Evolutionary conservation across 176 grass and related monocot genomes (phyloP), one percentile per base, ranked within the genome.

Genomic region (Lolium multiflorum): DNA sequence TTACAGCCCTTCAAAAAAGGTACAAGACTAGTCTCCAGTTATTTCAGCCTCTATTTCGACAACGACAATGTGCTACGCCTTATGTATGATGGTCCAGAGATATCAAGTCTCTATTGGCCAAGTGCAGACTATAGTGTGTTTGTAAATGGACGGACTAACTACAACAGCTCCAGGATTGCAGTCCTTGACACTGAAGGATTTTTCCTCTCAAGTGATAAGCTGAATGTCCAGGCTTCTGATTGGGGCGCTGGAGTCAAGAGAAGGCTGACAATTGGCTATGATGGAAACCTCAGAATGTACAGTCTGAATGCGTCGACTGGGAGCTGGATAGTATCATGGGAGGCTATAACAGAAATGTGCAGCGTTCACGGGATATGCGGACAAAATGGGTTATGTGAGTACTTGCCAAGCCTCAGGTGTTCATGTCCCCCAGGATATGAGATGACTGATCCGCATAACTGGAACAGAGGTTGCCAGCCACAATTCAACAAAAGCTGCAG

Each of bases 71-170:
- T 89, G 17, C 47, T 95, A 62, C 83, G 60, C 16, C 90, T 95
- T 58, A 95, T 95, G 83, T 92, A 95, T 74, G 79, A 91, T 84
- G 82, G 88, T 46, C 88, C 91, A 39, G n/a, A 83, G 10, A 76
- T 92, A 80, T 90, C 90, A 67, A 92, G 86, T 75, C 89, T 91
- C 78, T 95, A 95, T 71, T 95, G 87, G 87, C 93, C 93, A 77
- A 86, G 74, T 81, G 50, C 82, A 48, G 77, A 88, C 22, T 55
- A 84, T 52, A 39, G 5, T 7, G 24, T 60, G 14, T 86, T 70
- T 49, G 1, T 49, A 46, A 85, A 64, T 84, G 82, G 80, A 21
- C 72, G 93, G 52, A 92, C 90, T 64, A 70, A 9, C 9, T 95
- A 92, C 82, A 92, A 95, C 47, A 91, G 88, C 83, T 91, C 81